Evolutionary conservation across 257 asterid species (phyloP).

Genomic region (Ehretia macrophylla): DNA sequence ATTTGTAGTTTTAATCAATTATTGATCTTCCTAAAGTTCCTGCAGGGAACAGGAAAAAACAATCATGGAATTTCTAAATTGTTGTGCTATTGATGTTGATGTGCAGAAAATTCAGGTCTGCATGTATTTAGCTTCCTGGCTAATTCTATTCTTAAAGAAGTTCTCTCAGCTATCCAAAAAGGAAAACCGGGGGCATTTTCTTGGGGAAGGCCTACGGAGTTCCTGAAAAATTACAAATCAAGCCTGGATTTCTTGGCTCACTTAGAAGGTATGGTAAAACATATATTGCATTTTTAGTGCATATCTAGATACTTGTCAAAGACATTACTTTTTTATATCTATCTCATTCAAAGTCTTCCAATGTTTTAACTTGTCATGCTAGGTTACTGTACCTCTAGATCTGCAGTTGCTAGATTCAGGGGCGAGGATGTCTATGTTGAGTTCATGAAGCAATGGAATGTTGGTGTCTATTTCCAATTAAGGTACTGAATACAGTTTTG

Average conservation of each 20-base stretch:
- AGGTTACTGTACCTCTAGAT: slow-evolving; percentile 75
- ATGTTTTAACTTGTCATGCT: slow-evolving; percentile 16
- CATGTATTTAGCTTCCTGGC: slow-evolving; percentile 94
- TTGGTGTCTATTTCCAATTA: slow-evolving; percentile 86
- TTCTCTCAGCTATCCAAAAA: slow-evolving; percentile 76
- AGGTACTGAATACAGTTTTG: slow-evolving; percentile 37
- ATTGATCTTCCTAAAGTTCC: slow-evolving; percentile 2
- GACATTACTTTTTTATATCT: neutral
- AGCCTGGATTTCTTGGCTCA: slow-evolving; percentile 80
- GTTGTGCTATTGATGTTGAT: slow-evolving; percentile 10
- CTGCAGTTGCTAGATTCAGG: slow-evolving; percentile 68
- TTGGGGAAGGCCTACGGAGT: slow-evolving; percentile 92
- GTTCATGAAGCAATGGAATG: slow-evolving; percentile 93
- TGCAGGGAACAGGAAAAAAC: slow-evolving; percentile 5
- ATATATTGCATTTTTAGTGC: neutral
- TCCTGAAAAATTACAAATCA: slow-evolving; percentile 84
- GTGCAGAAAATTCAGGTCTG: slow-evolving; percentile 91
- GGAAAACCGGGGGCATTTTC: slow-evolving; percentile 94
- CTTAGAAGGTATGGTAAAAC: slow-evolving; percentile 65
- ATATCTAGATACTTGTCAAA: neutral
- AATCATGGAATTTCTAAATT: slow-evolving; percentile 10
- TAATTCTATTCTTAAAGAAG: slow-evolving; percentile 89
- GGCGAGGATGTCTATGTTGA: slow-evolving; percentile 73
- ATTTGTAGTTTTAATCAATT: too few relatives aligned
- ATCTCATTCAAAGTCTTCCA: neutral